Evolutionary conservation across 2,329 filamentous ascomycete species (phyloP), one percentile per base, ranked within the genome.

Genomic region (Colletotrichum orbiculare): DNA sequence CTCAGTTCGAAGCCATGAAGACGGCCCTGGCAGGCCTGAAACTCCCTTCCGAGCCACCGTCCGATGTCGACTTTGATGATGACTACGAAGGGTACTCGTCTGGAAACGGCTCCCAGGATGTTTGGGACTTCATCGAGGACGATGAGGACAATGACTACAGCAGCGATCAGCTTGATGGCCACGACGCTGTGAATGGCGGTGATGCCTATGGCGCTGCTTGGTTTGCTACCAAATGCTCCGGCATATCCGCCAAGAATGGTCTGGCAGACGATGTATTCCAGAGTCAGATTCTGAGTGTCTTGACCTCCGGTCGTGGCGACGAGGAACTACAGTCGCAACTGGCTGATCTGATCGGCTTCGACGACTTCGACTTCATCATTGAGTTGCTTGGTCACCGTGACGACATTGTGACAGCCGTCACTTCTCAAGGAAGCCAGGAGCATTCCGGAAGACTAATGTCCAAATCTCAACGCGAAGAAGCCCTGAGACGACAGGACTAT

Each of bases 61-160:
- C 81, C 15, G 80, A 85, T 11, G 84, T 89, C 58, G 78, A 89
- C 47, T 78, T 89, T 54, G 89, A 92, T 67, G 88, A 93, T 8
- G 89, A 92, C 39, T 82, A 86, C 37, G 82, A 83, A 35, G 81
- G 79, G 11, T 83, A 83, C 68, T 83, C 81, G 1, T 86, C 84
- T 2, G 87, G 87, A 6, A 87, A 86, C 47, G 88, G 86, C 15
- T 87, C 87, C 6, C 91, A 95, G 64, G 94, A 97, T 77, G 89
- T 97, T 9, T 97, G 95, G 95, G 94, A 97, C 75, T 89, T 96
- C 64, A 93, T 97, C 73, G 93, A 90, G 64, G 91, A 94, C 54
- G 85, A 85, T 53, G 89, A 91, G 33, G 87, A 88, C 17, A 89
- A 90, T 60, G 82, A 86, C 8, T 83, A 77, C 10, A 80, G 86